These are phyloP conservation scores for Citrus cavaleriei DNA, from an alignment of 345 rosid genomes.

Conservation along the genomic window DNA sequence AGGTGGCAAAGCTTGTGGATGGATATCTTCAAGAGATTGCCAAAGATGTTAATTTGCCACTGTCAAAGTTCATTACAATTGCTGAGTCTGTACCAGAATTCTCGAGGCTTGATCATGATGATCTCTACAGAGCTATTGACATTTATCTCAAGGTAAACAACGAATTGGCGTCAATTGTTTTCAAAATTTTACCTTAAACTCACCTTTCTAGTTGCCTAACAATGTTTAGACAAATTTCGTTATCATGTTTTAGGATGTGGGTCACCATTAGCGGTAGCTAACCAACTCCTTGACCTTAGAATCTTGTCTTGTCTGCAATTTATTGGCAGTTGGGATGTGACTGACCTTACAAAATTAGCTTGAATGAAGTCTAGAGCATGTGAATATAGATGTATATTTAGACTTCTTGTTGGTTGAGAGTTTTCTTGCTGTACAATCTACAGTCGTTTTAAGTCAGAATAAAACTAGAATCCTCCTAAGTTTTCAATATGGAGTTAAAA, in stretches of 20 bases:
- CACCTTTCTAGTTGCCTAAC: not conserved
- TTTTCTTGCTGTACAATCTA: not conserved
- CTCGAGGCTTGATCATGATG: slow-evolving; percentile 85
- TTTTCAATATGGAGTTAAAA: not conserved
- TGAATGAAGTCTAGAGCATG: slow-evolving; percentile 7
- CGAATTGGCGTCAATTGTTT: not conserved
- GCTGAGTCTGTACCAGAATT: slow-evolving; percentile 86
- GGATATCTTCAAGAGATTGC: slow-evolving; percentile 82
- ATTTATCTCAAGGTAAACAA: slow-evolving; percentile 87
- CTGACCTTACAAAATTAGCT: slow-evolving; percentile 25
- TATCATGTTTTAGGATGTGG: slow-evolving; percentile 27
- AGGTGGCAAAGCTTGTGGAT: slow-evolving; percentile 94
- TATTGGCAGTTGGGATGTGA: slow-evolving; percentile 29
- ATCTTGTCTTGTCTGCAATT: slow-evolving; percentile 10
- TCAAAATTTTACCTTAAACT: slow-evolving; percentile 4
- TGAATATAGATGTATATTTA: not conserved
- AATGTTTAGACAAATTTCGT: slow-evolving; percentile 18
- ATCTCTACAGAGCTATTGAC: slow-evolving; percentile 92
- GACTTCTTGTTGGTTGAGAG: not conserved
- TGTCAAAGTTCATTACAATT: slow-evolving; percentile 69
- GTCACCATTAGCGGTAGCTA: slow-evolving; percentile 34
- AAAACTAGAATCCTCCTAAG: not conserved
- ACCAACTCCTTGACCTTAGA: slow-evolving; percentile 54
- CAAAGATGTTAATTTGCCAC: slow-evolving; percentile 63
- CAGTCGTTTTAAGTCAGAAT: not conserved